Percentiles rank a stretch among this genome's conserved stretches.
Evolutionary conservation across 2,329 filamentous ascomycete genomes (phyloP).

Genomic region (Penicillium sp.): DNA sequence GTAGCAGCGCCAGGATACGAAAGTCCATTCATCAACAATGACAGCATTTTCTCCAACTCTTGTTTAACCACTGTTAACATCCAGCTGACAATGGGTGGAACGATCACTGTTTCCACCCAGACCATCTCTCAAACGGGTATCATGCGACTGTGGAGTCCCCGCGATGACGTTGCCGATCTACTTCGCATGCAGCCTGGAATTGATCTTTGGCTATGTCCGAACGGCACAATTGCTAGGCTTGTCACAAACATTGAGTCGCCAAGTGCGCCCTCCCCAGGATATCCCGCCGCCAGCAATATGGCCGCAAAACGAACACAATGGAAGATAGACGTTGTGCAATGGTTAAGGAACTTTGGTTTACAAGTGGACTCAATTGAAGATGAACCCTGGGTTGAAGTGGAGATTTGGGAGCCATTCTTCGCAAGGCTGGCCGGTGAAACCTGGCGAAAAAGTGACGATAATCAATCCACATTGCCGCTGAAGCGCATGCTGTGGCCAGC

Average conservation of each 20-base stretch:
- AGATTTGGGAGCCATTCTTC: constrained; percentile 42
- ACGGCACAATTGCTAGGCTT: constrained; percentile 37
- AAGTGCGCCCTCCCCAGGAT: constrained; percentile 22
- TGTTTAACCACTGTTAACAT: constrained; percentile 38
- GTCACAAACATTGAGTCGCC: constrained; percentile 26
- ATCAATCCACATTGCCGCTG: constrained; percentile 31
- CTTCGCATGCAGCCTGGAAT: constrained; percentile 23
- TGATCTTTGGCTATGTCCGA: constrained; percentile 43
- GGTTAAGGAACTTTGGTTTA: constrained; percentile 39
- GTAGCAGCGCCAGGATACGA: constrained; percentile 34
- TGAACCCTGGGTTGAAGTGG: constrained; percentile 42
- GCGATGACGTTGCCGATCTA: constrained; percentile 17
- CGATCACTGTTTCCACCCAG: constrained; percentile 37
- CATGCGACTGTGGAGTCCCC: constrained; percentile 29
- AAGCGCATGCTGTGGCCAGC: constrained; percentile 47
- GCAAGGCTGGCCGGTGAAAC: constrained; percentile 36
- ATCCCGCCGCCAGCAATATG: constrained; percentile 13
- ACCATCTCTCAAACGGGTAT: constrained; percentile 38
- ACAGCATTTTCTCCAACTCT: constrained; percentile 26
- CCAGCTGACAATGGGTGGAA: constrained; percentile 37
- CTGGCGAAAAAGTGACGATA: constrained; percentile 28
- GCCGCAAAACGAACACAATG: constrained; percentile 30
- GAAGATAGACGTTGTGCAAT: constrained; percentile 37
- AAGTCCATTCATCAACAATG: constrained; percentile 26
- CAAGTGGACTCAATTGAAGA: constrained; percentile 29